Conservation (phyloP, 2,329 filamentous ascomycete genomes). For the Magnaporthales sp. region DNA sequence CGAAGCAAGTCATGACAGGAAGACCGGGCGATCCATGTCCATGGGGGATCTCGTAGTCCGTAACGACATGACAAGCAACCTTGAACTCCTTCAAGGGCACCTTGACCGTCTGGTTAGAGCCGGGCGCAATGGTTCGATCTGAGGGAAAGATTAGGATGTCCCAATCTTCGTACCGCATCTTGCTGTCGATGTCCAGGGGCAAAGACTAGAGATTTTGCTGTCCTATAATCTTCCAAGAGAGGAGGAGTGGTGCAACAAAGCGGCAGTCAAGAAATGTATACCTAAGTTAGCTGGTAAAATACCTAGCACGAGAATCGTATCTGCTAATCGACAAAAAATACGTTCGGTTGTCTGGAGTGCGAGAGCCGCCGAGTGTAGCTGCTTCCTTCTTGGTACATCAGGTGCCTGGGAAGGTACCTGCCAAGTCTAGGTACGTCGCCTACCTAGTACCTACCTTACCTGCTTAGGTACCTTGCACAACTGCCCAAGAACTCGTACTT, state of each 20-base stretch:
- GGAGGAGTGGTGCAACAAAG: not conserved
- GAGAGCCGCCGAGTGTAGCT: not conserved
- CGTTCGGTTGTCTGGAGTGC: not conserved
- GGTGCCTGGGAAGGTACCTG: not conserved
- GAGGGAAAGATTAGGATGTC: slow-evolving; percentile 73
- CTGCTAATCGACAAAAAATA: not conserved
- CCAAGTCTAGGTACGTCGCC: not conserved
- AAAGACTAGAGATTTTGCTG: not conserved
- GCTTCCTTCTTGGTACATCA: not conserved
- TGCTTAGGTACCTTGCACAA: not conserved
- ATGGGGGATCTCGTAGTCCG: slow-evolving; percentile 44
- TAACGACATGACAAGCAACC: slow-evolving; percentile 64
- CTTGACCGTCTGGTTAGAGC: slow-evolving; percentile 37
- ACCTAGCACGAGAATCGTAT: not conserved
- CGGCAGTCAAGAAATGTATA: not conserved
- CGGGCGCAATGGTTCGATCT: not conserved
- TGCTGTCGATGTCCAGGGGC: slow-evolving; percentile 14
- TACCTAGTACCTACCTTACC: not conserved
- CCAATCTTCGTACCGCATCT: slow-evolving; percentile 81
- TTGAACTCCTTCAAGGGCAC: slow-evolving; percentile 76
- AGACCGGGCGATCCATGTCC: slow-evolving; percentile 38
- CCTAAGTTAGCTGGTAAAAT: no score
- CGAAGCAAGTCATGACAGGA: slow-evolving; percentile 64
- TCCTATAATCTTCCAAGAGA: not conserved
- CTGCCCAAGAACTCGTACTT: not conserved